These are phyloP conservation scores for Cicer judaicum DNA, from an alignment of 306 rosid genomes.

Conservation along the genomic window DNA sequence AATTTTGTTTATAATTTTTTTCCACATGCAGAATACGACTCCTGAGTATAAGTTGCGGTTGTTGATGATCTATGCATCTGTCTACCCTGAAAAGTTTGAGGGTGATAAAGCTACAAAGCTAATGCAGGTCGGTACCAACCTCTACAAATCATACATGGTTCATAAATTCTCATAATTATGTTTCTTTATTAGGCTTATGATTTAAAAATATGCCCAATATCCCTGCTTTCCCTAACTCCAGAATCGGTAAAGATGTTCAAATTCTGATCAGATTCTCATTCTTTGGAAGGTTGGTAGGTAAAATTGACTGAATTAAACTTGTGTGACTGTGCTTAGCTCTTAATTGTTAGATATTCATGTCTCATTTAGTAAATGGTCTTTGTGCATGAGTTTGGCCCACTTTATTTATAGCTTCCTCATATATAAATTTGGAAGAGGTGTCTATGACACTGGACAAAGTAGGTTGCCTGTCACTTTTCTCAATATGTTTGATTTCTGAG, in stretches of 20 bases:
- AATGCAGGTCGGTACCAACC: slow-evolving; percentile 74
- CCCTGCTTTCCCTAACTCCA: slow-evolving; percentile 5
- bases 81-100: slow-evolving; percentile 91
- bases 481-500: slow-evolving; percentile 3
- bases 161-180: slow-evolving; percentile 5
- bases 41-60: slow-evolving; percentile 90
- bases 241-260: slow-evolving; percentile 23
- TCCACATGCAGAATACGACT: slow-evolving; percentile 58
- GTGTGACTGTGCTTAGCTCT: background rate
- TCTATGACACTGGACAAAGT: slow-evolving; percentile 10
- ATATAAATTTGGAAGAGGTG: slow-evolving; percentile 27
- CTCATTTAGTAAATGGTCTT: slow-evolving; percentile 16
- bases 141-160: slow-evolving; percentile 29
- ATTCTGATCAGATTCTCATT: slow-evolving; percentile 33
- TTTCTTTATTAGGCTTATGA: background rate
- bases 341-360: slow-evolving; percentile 3
- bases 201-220: slow-evolving; percentile 18
- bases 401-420: slow-evolving; percentile 25
- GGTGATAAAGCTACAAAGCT: slow-evolving; percentile 86
- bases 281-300: slow-evolving; percentile 18
- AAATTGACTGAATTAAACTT: slow-evolving; percentile 25
- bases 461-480: slow-evolving; percentile 3
- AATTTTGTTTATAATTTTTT: slow-evolving; percentile 11
- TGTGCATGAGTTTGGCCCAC: background rate
- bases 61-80: slow-evolving; percentile 85